Base-by-base conservation (phyloP, 2,329 filamentous ascomycete genomes). In the Zymoseptoria ardabiliae region DNA sequence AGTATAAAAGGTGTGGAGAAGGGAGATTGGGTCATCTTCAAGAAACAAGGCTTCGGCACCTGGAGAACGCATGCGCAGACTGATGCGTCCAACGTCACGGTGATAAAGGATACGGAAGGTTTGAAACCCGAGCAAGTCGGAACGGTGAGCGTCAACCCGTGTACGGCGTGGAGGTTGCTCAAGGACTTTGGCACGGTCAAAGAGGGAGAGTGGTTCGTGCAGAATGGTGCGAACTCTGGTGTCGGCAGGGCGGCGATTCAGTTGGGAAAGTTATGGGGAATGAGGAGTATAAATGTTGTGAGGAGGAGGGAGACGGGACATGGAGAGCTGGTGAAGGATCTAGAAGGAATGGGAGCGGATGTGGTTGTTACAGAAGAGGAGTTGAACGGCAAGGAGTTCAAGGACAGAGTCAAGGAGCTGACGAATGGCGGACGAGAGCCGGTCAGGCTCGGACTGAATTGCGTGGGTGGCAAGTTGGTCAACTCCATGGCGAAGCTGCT, bases 11-110 rank as follows among this genome's bases (percentile, higher is more conserved):
- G 80, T 10, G 77, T 96, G 22, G 71, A 79, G 21, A 87, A 83
- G 66, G 94, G 93, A 60, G 93, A 99, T 73, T 97, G 94, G 92
- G 93, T 96, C 8, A 89, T 97, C 63, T 93, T 95, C 75, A 88
- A 88, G 58, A 78, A 79, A 54, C 89, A 90, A 0, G 87, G 89
- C 5, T 90, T 95, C 72, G 94, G 94, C 41, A 97, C 94, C 11
- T 97, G 94, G 91, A 83, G 94, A 62, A 99, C 94, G 2, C 93
- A 99, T 72, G 89, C 89, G 19, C 82, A 91, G 52, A 84, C 85
- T 2, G 70, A 70, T 2, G 78, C 81, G 55, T 79, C 78, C 4
- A 75, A 85, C 55, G 74, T 96, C 4, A 78, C 94, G 57, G 86
- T 82, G 66, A 82, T 96, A 53, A 83, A 84, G 56, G 81, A 92